A percentile compares a stretch with the other conserved stretches of the same genome.
Conservation (phyloP, 176 grass and related monocot species). For the Pontederia crassipes region DNA sequence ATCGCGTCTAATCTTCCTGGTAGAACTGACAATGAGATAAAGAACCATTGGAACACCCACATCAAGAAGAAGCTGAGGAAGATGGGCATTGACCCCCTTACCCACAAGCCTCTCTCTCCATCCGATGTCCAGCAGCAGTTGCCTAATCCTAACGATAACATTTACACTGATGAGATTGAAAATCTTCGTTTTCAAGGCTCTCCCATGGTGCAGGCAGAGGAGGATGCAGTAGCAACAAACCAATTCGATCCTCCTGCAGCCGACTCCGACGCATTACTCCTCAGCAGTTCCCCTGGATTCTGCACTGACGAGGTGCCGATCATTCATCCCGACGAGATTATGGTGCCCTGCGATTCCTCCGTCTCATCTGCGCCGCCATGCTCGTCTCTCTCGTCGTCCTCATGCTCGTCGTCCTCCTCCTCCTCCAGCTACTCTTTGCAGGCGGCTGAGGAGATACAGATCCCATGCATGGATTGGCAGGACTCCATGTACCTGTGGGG, state of each 20-base stretch:
- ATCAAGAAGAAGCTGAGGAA: slow-evolving; percentile 29
- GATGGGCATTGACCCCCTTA: slow-evolving; percentile 21
- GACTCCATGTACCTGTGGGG: neutral
- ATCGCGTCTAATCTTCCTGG: slow-evolving; percentile 24
- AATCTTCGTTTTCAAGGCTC: too few species aligned
- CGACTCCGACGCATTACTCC: neutral
- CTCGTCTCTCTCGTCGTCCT: neutral
- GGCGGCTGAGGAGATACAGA: neutral
- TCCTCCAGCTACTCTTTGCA: neutral
- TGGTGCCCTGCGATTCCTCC: neutral
- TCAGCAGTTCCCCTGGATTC: neutral
- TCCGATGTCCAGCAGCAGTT: neutral
- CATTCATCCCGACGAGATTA: slow-evolving; percentile 5
- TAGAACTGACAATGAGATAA: slow-evolving; percentile 27
- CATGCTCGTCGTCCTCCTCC: neutral
- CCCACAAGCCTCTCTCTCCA: slow-evolving; percentile 11
- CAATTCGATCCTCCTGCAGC: neutral
- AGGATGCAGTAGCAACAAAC: neutral
- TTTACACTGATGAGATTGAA: too few species aligned
- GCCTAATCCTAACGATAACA: too few species aligned
- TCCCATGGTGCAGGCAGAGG: neutral
- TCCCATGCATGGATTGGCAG: slow-evolving; percentile 2
- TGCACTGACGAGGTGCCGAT: slow-evolving; percentile 17
- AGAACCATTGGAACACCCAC: slow-evolving; percentile 31
- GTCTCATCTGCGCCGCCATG: neutral